Evolutionary conservation across 1,284 basidiomycete genomes (phyloP), one percentile per base, ranked within the genome.

Genomic region (Chalciporus sp.): DNA sequence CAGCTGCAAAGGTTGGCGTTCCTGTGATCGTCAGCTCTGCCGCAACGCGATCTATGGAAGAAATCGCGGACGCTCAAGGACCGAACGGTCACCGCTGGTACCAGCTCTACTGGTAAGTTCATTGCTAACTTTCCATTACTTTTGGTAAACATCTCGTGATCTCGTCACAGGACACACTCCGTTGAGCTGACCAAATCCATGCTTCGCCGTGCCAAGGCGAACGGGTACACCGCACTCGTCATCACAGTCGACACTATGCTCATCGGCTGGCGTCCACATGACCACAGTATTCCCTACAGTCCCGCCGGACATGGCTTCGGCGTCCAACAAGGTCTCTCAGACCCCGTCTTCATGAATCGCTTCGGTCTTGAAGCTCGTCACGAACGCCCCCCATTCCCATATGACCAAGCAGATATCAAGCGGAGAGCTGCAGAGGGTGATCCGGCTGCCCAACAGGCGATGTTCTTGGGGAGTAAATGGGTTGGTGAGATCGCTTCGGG

Each of bases 11-110:
- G 14, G 74, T 91, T 2, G 82, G 82, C 0, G 74, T 94, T 0
- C 86, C 89, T 0, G 83, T 84, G 62, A 81, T 87, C 58, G 76
- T 93, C 61, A 92, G 89, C 53, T 86, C 90, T 0, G 88, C 86
- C 2, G 78, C 86, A 0, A 78, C 81, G 14, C 79, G 85, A 26
- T 81, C 84, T 10, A 86, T 93, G 61, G 91, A 94, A 66, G 82
- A 83, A 35, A 84, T 91, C 1, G 90, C 83, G 5, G 70, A 75
- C 51, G 87, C 81, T 1, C 90, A 86, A 55, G 86, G 83, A 1
- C 55, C 56, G 1, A 70, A 77, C 52, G 77, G 82, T 0, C 74
- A 81, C 28, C 76, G 90, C 26, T 94, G 86, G 85, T 94, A 83
- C 71, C 91, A 94, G 69, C 79, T 94, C 8, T 94, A 94, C 69